phyloP scores from a whole-genome alignment of 192 early-diverging fungal genomes.

The Coemansia sp. region DNA sequence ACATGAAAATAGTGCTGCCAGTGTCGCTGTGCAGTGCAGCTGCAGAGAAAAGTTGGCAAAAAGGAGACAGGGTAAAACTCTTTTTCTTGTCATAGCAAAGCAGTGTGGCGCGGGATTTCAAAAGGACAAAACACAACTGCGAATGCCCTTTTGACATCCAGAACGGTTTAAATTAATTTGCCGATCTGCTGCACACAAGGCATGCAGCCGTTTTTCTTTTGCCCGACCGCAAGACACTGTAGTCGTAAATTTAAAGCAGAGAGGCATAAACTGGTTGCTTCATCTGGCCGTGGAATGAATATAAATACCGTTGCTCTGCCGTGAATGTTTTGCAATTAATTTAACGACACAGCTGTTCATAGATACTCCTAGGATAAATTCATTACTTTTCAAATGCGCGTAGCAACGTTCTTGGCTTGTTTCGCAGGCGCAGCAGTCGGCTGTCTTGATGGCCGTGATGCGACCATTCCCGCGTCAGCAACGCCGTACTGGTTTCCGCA shows the following conservation, averaged over 20 bases:
- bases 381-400: background rate
- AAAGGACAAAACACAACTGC: background rate
- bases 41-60: no score
- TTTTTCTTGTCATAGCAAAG: no score
- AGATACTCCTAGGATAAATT: background rate
- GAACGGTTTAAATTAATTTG: background rate
- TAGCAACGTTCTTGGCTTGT: background rate
- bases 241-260: background rate
- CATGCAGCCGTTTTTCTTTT: background rate
- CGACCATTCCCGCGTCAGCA: constrained; percentile 3
- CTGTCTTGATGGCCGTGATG: background rate
- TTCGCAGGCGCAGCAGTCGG: background rate
- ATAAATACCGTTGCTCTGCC: background rate
- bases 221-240: background rate
- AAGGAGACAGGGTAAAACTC: no score
- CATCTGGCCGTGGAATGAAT: background rate
- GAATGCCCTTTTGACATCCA: background rate
- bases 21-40: no score
- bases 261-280: background rate
- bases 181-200: background rate
- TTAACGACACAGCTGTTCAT: background rate
- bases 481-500: constrained; percentile 34
- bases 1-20: no score
- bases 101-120: background rate
- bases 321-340: background rate